Percentiles rank a stretch among this genome's conserved stretches.
phyloP scores from a whole-genome alignment of 2,329 filamentous ascomycete genomes.

The Zymoseptoria passerinii region DNA sequence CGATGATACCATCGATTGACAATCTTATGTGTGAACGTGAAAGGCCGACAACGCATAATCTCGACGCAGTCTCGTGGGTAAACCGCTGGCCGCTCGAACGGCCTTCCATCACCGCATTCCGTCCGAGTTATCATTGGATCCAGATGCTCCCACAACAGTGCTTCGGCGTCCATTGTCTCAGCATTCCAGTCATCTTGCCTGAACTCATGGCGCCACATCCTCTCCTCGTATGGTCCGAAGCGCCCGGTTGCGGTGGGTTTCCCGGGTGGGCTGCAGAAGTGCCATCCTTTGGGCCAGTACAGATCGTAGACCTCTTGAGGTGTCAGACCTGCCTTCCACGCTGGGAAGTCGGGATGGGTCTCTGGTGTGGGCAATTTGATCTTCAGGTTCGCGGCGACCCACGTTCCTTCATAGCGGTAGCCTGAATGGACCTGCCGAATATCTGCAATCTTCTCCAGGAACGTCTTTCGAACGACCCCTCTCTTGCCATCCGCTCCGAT shows the following conservation, averaged over 20 bases:
- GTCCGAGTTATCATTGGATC: slow-evolving; percentile 7
- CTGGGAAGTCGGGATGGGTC: slow-evolving; percentile 42
- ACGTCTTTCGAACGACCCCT: slow-evolving; percentile 39
- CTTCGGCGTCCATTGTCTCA: slow-evolving; percentile 4
- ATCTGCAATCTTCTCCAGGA: slow-evolving; percentile 38
- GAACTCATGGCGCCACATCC: slow-evolving; percentile 28
- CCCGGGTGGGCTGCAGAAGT: slow-evolving; percentile 38
- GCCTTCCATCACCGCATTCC: neutral
- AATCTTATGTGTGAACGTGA: slow-evolving; percentile 37
- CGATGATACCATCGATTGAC: slow-evolving; percentile 41
- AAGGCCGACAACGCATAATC: slow-evolving; percentile 40
- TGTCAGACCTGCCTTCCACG: slow-evolving; percentile 41
- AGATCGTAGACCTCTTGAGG: slow-evolving; percentile 42
- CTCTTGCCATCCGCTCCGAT: slow-evolving; percentile 43
- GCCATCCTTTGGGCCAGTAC: slow-evolving; percentile 40
- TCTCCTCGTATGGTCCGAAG: slow-evolving; percentile 35
- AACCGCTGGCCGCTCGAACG: slow-evolving; percentile 1
- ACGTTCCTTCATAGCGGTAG: slow-evolving; percentile 34
- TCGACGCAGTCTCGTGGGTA: slow-evolving; percentile 37
- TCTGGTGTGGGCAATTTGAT: slow-evolving; percentile 38
- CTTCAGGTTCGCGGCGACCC: slow-evolving; percentile 43
- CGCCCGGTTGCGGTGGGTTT: slow-evolving; percentile 39
- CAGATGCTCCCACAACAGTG: slow-evolving; percentile 11
- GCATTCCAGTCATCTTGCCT: slow-evolving; percentile 3
- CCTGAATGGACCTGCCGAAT: slow-evolving; percentile 26